Conservation (phyloP, 441 rosid genomes). For the Pelargonium australe region DNA sequence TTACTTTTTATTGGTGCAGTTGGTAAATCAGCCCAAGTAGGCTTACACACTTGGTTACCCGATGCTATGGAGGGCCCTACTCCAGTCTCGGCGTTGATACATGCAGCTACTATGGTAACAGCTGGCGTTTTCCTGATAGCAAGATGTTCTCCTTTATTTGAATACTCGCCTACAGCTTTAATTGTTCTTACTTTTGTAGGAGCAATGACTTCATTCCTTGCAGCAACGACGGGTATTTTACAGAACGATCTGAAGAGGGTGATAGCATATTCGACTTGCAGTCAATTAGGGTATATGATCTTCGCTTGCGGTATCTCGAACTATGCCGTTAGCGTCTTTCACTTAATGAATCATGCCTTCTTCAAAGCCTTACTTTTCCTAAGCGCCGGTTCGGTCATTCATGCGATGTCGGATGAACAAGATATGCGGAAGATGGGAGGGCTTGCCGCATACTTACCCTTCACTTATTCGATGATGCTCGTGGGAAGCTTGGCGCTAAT, state of each 20-base stretch:
- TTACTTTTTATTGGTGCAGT: slow-evolving; percentile 7
- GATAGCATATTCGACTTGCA: neutral
- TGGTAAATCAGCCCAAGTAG: slow-evolving; percentile 5
- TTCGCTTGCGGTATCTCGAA: neutral
- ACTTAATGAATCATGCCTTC: slow-evolving; percentile 16
- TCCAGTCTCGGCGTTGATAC: slow-evolving; percentile 12
- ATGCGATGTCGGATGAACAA: slow-evolving; percentile 23
- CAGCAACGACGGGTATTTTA: too few species aligned
- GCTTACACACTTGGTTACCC: slow-evolving; percentile 9
- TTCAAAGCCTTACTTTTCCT: slow-evolving; percentile 22
- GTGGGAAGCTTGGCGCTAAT: too few species aligned
- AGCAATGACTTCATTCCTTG: too few species aligned
- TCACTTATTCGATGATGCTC: too few species aligned
- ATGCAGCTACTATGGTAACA: slow-evolving; percentile 13
- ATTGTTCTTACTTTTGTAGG: too few species aligned
- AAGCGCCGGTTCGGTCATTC: slow-evolving; percentile 21
- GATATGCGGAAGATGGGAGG: slow-evolving; percentile 9
- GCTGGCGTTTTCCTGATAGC: slow-evolving; percentile 8
- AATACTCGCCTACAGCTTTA: neutral
- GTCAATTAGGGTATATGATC: slow-evolving; percentile 3
- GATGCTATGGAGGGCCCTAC: slow-evolving; percentile 13
- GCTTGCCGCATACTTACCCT: too few species aligned
- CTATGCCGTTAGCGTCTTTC: neutral
- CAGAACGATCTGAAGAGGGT: neutral
- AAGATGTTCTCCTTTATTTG: slow-evolving; percentile 6